These are phyloP conservation scores for Lactifluus hygrophoroides DNA, from an alignment of 768 basidiomycete species.

Conservation along the genomic window DNA sequence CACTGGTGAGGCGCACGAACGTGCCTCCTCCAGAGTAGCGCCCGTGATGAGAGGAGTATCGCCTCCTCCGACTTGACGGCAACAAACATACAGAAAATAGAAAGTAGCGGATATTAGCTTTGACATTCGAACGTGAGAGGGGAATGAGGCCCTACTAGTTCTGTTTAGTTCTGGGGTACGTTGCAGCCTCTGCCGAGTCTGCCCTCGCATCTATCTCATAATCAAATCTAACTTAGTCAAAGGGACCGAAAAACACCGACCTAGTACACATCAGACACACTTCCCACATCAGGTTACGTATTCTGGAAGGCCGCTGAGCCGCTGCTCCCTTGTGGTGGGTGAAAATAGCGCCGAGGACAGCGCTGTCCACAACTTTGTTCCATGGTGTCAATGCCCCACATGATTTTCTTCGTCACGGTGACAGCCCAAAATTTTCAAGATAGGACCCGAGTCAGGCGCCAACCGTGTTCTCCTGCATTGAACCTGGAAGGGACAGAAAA, in stretches of 20 bases:
- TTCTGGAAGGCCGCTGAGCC: neutral
- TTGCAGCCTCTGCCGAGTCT: too few species aligned
- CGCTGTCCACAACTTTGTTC: too few species aligned
- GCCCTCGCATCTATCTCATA: neutral
- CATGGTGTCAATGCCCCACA: neutral
- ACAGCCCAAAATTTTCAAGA: neutral
- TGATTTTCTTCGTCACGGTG: neutral
- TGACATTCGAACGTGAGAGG: neutral
- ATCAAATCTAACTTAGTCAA: neutral
- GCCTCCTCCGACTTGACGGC: neutral
- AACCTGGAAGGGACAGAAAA: too few species aligned
- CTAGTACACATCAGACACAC: neutral
- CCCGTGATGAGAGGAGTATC: neutral
- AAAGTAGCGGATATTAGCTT: neutral
- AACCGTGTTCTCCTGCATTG: neutral
- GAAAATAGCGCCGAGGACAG: too few species aligned
- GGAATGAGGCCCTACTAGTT: neutral
- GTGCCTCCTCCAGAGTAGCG: neutral
- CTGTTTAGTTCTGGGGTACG: neutral
- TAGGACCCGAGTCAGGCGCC: neutral
- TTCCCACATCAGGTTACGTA: neutral
- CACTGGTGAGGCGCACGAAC: conserved; percentile 7
- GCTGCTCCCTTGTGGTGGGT: too few species aligned
- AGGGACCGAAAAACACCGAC: neutral
- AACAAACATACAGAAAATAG: neutral